A percentile compares a stretch with the other conserved stretches of the same genome.
Evolutionary conservation across 139 green algal species (phyloP).

Genomic region (Picochlorum sp.): DNA sequence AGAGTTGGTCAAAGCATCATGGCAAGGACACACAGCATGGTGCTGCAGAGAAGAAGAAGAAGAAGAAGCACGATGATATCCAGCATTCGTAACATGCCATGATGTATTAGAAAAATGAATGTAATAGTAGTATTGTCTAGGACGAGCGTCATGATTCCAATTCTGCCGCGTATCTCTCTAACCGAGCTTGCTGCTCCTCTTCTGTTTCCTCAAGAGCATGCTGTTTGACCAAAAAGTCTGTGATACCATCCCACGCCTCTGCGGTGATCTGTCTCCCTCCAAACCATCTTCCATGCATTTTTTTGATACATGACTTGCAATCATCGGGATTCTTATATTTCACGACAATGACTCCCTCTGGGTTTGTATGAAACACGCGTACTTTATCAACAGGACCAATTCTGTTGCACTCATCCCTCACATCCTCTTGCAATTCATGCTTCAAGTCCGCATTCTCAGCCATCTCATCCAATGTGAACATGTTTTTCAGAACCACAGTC

Average conservation of each 20-base stretch:
- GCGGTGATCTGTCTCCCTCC: slow-evolving; percentile 65
- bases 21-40: no score
- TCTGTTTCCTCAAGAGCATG: slow-evolving; percentile 52
- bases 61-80: no score
- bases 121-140: no score
- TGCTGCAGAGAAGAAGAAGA: no score
- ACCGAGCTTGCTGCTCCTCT: slow-evolving; percentile 63
- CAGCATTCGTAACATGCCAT: not conserved
- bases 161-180: slow-evolving; percentile 65
- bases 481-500: slow-evolving; percentile 79
- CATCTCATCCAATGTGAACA: slow-evolving; percentile 81
- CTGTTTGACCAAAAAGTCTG: slow-evolving; percentile 62
- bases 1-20: no score
- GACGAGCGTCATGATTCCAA: slow-evolving; percentile 37
- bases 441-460: slow-evolving; percentile 22
- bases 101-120: no score
- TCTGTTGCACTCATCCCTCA: slow-evolving; percentile 67
- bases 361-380: slow-evolving; percentile 64
- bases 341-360: slow-evolving; percentile 74
- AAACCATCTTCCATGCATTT: slow-evolving; percentile 89
- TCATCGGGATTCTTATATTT: slow-evolving; percentile 63
- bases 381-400: slow-evolving; percentile 78
- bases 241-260: slow-evolving; percentile 73
- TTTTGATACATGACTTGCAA: slow-evolving; percentile 59
- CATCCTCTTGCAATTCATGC: slow-evolving; percentile 77